Evolutionary conservation across 305 asterid species (phyloP).

Genomic region (Fraxinus sp.): DNA sequence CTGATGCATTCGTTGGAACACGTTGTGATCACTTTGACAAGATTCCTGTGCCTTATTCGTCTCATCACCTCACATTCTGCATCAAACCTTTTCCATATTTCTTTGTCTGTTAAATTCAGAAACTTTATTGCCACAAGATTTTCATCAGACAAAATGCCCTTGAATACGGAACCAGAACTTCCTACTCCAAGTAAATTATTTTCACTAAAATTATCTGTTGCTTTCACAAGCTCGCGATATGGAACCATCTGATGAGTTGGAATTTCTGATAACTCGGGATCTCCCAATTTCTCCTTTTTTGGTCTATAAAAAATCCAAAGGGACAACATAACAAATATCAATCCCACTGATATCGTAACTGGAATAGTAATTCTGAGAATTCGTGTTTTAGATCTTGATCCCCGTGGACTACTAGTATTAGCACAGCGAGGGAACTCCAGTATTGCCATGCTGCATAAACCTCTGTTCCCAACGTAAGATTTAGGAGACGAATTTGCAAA

Average conservation of each 20-base stretch:
- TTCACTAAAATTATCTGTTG: conserved; percentile 29
- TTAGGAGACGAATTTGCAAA: conserved; percentile 24
- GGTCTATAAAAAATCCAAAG: conserved; percentile 1
- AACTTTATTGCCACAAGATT: conserved; percentile 26
- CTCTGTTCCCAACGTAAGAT: conserved; percentile 21
- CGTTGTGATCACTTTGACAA: conserved; percentile 26
- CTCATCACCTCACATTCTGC: conserved; percentile 29
- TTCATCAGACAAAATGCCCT: conserved; percentile 16
- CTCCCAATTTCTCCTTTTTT: neutral
- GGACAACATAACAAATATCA: neutral
- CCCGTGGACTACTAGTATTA: neutral
- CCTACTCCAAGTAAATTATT: conserved; percentile 25
- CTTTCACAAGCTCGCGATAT: conserved; percentile 20
- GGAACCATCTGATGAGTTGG: conserved; percentile 9
- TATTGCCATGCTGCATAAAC: conserved; percentile 18
- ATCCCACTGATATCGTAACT: neutral
- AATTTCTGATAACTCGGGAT: neutral
- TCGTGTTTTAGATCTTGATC: conserved; percentile 11
- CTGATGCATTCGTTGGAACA: conserved; percentile 20
- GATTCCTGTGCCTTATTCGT: conserved; percentile 30
- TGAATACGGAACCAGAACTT: conserved; percentile 28
- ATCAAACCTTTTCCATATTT: conserved; percentile 20
- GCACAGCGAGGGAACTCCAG: conserved; percentile 15
- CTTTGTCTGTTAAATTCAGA: conserved; percentile 14
- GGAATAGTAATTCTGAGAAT: conserved; percentile 11